phyloP scores from a whole-genome alignment of 495 filamentous ascomycete species.

The Annulohypoxylon maeteangense region DNA sequence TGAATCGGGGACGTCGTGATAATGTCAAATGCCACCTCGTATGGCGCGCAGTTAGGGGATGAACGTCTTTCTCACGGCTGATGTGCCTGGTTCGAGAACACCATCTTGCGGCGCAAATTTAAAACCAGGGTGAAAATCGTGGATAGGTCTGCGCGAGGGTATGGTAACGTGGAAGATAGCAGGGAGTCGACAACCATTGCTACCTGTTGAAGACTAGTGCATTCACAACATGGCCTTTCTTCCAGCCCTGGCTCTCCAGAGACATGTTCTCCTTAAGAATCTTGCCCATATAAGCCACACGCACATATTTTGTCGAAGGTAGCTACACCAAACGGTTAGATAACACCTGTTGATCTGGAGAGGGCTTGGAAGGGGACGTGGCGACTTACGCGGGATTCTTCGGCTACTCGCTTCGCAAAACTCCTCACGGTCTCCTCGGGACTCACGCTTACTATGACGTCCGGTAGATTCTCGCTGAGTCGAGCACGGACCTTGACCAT shows the following conservation, averaged over 20 bases:
- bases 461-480: constrained; percentile 75
- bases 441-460: constrained; percentile 69
- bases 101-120: not conserved
- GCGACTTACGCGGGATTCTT: constrained; percentile 71
- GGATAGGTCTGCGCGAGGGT: not conserved
- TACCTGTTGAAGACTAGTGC: constrained; percentile 74
- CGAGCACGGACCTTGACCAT: constrained; percentile 71
- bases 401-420: constrained; percentile 69
- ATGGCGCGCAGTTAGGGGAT: not conserved
- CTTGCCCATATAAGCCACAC: constrained; percentile 81
- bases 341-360: not conserved
- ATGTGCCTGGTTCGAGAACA: not conserved
- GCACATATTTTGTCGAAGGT: constrained; percentile 64
- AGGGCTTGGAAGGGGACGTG: not conserved
- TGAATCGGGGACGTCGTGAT: not conserved
- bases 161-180: not conserved
- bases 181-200: constrained; percentile 27
- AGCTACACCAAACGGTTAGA: constrained; percentile 53
- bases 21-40: not conserved
- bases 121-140: not conserved
- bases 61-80: not conserved
- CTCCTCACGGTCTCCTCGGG: constrained; percentile 71
- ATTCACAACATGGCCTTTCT: constrained; percentile 79
- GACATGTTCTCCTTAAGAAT: constrained; percentile 75
- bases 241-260: constrained; percentile 77